Percentiles rank a stretch among this genome's conserved stretches.
phyloP scores from a whole-genome alignment of 2,329 filamentous ascomycete genomes.

The Trichoderma semiorbis region DNA sequence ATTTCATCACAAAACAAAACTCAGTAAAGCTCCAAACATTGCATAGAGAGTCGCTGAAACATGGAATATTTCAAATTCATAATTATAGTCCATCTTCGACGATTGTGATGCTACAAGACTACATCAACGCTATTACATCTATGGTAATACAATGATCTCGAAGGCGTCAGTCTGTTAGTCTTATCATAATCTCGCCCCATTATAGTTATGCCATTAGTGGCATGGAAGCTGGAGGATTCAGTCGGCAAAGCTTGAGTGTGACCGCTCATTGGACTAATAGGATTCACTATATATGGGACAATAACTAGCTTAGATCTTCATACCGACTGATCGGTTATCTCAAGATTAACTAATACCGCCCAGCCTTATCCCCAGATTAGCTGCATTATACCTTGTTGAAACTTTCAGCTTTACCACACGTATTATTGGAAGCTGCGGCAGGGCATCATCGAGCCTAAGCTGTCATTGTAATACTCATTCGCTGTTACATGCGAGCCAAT shows the following conservation, averaged over 20 bases:
- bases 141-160: neutral
- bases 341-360: neutral
- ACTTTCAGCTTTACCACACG: neutral
- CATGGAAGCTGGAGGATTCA: neutral
- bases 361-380: neutral
- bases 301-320: neutral
- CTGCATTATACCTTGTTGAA: neutral
- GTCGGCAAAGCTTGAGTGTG: neutral
- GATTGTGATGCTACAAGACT: neutral
- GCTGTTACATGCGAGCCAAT: neutral
- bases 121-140: neutral
- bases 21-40: neutral
- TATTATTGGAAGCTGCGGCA: neutral
- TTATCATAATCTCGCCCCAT: neutral
- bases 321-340: neutral
- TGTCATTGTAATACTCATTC: neutral
- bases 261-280: neutral
- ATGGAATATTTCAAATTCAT: neutral
- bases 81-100: neutral
- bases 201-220: neutral
- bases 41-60: neutral
- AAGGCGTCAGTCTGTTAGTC: neutral
- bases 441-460: neutral
- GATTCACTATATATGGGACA: neutral
- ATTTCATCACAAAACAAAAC: neutral